Percentiles rank a stretch among this genome's conserved stretches.
These are phyloP conservation scores for Wallacemonas collosoma DNA, from an alignment of 208 protist genomes.

Conservation along the genomic window DNA sequence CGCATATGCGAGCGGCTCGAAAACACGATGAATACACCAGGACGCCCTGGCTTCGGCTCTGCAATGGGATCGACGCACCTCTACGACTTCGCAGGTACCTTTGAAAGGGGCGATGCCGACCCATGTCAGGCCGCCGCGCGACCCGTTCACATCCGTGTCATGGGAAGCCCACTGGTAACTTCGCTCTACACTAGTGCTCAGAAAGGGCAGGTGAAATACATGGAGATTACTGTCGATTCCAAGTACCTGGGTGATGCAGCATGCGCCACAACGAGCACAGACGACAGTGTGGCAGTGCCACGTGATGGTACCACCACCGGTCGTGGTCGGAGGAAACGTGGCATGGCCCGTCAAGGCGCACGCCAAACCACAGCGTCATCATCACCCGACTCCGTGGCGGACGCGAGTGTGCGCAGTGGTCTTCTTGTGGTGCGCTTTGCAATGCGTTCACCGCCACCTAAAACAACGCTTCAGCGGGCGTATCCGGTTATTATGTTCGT, in stretches of 20 bases:
- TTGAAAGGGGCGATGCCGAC: slow-evolving; percentile 16
- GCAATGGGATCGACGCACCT: slow-evolving; percentile 52
- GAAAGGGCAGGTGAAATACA: slow-evolving; percentile 17
- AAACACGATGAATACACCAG: slow-evolving; percentile 49
- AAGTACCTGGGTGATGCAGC: neutral
- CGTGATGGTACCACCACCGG: neutral
- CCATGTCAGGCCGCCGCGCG: slow-evolving; percentile 28
- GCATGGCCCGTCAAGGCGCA: neutral
- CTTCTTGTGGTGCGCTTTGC: slow-evolving; percentile 28
- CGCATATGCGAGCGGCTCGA: slow-evolving; percentile 42
- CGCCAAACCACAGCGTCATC: neutral
- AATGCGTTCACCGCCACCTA: slow-evolving; percentile 20
- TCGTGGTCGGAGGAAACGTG: neutral
- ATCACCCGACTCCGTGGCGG: neutral
- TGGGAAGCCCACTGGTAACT: slow-evolving; percentile 33
- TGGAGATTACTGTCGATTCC: slow-evolving; percentile 16
- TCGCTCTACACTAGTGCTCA: slow-evolving; percentile 2
- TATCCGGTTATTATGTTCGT: slow-evolving; percentile 25
- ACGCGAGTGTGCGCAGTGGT: slow-evolving; percentile 15
- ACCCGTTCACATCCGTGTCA: slow-evolving; percentile 44
- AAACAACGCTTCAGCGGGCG: slow-evolving; percentile 25
- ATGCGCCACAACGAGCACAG: neutral
- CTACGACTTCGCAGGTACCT: slow-evolving; percentile 39
- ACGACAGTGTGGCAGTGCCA: neutral
- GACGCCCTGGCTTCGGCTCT: slow-evolving; percentile 33